Evolutionary conservation across 768 basidiomycete species (phyloP).

Genomic region (Boletus sp.): DNA sequence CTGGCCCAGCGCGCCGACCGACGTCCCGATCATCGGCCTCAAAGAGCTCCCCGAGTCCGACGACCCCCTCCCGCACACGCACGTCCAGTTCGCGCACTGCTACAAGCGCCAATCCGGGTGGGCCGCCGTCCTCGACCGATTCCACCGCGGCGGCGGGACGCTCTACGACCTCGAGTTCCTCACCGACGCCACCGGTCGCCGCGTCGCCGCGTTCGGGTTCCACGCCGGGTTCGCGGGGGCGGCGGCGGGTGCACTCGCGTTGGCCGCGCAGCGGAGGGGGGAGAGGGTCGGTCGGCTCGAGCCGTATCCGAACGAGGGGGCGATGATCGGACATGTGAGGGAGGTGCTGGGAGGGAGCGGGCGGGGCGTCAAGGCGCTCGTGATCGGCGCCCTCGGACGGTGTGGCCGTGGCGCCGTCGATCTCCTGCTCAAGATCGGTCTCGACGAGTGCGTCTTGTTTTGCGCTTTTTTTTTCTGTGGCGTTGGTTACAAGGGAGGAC

Average conservation of each 20-base stretch:
- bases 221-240: slow-evolving; percentile 99
- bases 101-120: slow-evolving; percentile 96
- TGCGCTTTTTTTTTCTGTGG: too few species aligned
- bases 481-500: too few species aligned
- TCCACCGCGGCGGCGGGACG: slow-evolving; percentile 77
- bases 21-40: slow-evolving; percentile 85
- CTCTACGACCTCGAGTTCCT: slow-evolving; percentile 97
- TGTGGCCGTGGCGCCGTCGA: slow-evolving; percentile 96
- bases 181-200: slow-evolving; percentile 75
- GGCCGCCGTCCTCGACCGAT: slow-evolving; percentile 81
- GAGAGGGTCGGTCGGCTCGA: slow-evolving; percentile 63
- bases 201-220: slow-evolving; percentile 97
- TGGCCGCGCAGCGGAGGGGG: slow-evolving; percentile 63
- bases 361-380: slow-evolving; percentile 78
- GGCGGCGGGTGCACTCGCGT: slow-evolving; percentile 83
- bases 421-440: slow-evolving; percentile 92
- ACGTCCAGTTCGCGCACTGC: slow-evolving; percentile 98
- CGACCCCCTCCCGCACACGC: slow-evolving; percentile 85
- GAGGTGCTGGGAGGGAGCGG: slow-evolving; percentile 61
- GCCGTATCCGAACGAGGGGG: slow-evolving; percentile 81
- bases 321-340: slow-evolving; percentile 79
- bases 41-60: slow-evolving; percentile 91
- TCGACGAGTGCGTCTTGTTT: slow-evolving; percentile 56
- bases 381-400: slow-evolving; percentile 93
- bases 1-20: slow-evolving; percentile 78